Conservation (phyloP, 306 rosid species). For the Prunus salicina region DNA sequence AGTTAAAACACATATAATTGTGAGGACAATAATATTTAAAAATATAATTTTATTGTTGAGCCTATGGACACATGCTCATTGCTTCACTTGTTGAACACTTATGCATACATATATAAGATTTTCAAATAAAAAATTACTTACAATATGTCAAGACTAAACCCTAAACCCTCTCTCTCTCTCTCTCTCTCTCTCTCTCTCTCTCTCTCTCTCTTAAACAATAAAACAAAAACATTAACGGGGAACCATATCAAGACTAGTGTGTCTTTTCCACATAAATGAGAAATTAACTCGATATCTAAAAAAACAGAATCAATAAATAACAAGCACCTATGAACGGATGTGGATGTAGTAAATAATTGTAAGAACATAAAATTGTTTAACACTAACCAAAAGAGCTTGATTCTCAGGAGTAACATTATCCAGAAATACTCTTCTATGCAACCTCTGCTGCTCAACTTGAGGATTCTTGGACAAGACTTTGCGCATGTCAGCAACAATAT, state of each 20-base stretch:
- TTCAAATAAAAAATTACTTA: neutral
- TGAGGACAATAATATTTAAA: neutral
- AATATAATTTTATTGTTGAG: neutral
- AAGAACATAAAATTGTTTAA: constrained; percentile 19
- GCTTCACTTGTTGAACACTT: neutral
- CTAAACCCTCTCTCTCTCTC: too few relatives aligned
- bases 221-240: neutral
- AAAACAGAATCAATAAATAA: neutral
- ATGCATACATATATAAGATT: neutral
- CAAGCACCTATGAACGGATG: neutral
- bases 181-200: neutral
- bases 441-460: constrained; percentile 89
- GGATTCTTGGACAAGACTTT: constrained; percentile 96
- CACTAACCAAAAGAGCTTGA: constrained; percentile 89
- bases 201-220: neutral
- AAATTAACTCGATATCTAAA: neutral
- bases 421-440: constrained; percentile 94
- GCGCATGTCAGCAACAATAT: constrained; percentile 93
- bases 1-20: neutral
- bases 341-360: neutral
- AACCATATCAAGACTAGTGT: neutral
- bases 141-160: too few relatives aligned
- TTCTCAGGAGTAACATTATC: constrained; percentile 78
- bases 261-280: neutral
- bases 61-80: neutral